Base-by-base conservation (phyloP, 352 stramenopile species). In the Plasmopara halstedii region DNA sequence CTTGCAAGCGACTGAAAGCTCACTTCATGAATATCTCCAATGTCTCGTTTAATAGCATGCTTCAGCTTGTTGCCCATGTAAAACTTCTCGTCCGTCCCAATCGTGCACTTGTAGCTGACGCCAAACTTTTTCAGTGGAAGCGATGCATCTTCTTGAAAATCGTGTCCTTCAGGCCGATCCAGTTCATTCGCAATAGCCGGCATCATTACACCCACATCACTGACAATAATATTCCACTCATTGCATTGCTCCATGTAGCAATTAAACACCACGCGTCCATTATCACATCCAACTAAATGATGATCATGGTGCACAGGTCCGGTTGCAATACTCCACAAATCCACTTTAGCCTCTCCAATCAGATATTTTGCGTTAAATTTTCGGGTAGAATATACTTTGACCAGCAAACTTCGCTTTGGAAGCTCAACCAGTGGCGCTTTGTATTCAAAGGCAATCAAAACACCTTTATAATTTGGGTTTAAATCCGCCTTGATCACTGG, bases 191-290 rank as follows among this genome's bases (percentile, higher is more conserved):
- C 72, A 50, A 94, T 90, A 11, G 78, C 80, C 0, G 83, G 83
- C 83, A 94, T 94, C 77, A 94, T 91, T 15, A 94, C 70, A 2
- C 80, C 83, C 5, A 94, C 74, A 39, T 94, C 80, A 45, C 83
- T 94, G 33, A 94, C 80, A 0, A 73, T 87, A 46, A 94, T 94
- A 43, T 88, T 90, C 83, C 83, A 94, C 34, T 91, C 79, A 57
- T 71, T 90, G 56, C 83, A 94, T 49, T 94, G 83, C 46, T 94
- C 83, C 83, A 94, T 94, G 65, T 94, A 94, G 59, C 80, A 91
- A 41, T 94, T 94, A 59, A 94, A 94, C 37, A 94, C 83, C 20
- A 94, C 77, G 20, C 83, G 73, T 27, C 83, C 83, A 47, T 94
- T 94, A 21, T 90, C 78, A 40, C 83, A 94, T 6, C 83, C 83